Percentiles rank a stretch among this genome's conserved stretches.
phyloP scores from a whole-genome alignment of 2,329 filamentous ascomycete species.

The Cladosporium sphaerospermum region DNA sequence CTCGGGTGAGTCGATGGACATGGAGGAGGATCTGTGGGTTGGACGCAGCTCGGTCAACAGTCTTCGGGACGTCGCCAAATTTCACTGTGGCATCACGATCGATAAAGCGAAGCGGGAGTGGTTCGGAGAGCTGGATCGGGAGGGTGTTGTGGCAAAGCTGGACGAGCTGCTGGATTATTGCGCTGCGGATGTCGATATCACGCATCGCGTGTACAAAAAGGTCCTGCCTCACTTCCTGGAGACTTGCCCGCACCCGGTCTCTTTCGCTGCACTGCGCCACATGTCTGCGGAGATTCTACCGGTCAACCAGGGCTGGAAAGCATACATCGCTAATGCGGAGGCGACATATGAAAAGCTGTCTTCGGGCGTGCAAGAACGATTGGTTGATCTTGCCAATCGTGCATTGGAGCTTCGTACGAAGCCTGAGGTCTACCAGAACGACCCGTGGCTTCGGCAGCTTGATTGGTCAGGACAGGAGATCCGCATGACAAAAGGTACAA shows the following conservation, averaged over 20 bases:
- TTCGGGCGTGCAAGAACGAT: conserved; percentile 68
- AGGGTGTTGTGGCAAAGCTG: conserved; percentile 62
- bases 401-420: conserved; percentile 69
- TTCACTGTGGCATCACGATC: conserved; percentile 84
- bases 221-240: conserved; percentile 86
- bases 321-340: conserved; percentile 78
- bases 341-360: conserved; percentile 73
- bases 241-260: conserved; percentile 92
- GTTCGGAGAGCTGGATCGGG: conserved; percentile 74
- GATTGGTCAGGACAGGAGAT: conserved; percentile 95
- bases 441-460: conserved; percentile 88
- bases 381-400: conserved; percentile 67
- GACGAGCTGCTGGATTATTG: conserved; percentile 89
- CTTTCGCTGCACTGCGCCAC: conserved; percentile 87
- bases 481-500: conserved; percentile 85
- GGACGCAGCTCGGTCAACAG: conserved; percentile 93
- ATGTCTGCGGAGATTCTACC: conserved; percentile 91
- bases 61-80: conserved; percentile 88
- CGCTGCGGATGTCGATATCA: conserved; percentile 86
- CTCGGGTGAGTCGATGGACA: conserved; percentile 54
- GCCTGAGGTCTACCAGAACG: conserved; percentile 62
- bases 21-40: conserved; percentile 95
- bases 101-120: conserved; percentile 84
- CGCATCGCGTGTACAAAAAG: conserved; percentile 87
- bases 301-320: conserved; percentile 79